Base-by-base conservation (phyloP, 768 basidiomycete species). In the Mycena indigotica region DNA sequence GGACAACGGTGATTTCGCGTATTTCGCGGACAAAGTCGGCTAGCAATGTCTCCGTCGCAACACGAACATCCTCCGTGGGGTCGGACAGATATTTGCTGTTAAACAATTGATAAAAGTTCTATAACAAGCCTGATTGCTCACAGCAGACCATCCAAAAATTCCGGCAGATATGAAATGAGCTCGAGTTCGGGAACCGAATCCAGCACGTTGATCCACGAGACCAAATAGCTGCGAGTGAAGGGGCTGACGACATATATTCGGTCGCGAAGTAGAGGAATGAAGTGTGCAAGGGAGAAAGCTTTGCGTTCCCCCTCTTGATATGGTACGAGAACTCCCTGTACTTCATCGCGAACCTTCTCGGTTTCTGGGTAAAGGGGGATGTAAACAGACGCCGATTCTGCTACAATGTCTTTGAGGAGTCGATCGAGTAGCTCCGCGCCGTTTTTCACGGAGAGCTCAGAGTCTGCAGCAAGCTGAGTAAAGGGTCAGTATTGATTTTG, bases 151-250 rank as follows among this genome's bases (percentile, higher is more conserved):
- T 98, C 95, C 50, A 99, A 73, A 69, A 98, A 95, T 67, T 97
- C 89, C 1, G 97, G 97, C 29, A 99, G 83, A 74, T 92, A 97
- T 25, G 92, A 88, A 45, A 98, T 89, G 44, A 99, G 82, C 70
- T 98, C 96, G 53, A 99, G 78, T 67, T 99, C 97, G 12, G 97
- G 97, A 3, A 98, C 92, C 19, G 94, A 95, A 68, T 98, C 95
- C 44, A 99, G 82, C 3, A 97, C 91, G 40, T 84, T 92, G 57
- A 98, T 92, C 97, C 97, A 99, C 1, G 91, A 89, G 29, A 97
- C 93, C n/a, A 99, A 83, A 71, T 95, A 98, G 70, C 88, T 96
- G 58, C 97, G 79, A 0, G 97, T 96, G 70, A 96, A 95, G 1
- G 97, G 96, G 69, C 89, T 95, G 69, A 98, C 78, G 62, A 98